phyloP scores from a whole-genome alignment of 441 rosid genomes.

The Pelargonium australe region DNA sequence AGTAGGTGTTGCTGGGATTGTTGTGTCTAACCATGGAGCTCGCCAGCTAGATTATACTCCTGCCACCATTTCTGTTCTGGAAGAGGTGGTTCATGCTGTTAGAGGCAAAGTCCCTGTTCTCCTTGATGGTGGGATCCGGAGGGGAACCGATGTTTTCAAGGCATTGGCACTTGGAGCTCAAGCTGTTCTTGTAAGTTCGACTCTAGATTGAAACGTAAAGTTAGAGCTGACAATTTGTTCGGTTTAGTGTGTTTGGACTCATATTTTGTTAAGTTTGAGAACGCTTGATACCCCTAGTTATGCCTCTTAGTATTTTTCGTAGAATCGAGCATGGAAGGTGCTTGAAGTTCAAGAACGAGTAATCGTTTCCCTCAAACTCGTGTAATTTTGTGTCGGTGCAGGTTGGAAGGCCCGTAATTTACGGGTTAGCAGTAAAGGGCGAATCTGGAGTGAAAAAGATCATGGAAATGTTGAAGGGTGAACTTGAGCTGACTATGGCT shows the following conservation, averaged over 20 bases:
- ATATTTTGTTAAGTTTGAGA: too few species aligned
- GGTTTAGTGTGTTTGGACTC: too few species aligned
- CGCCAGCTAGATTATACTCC: conserved; percentile 95
- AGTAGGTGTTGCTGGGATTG: conserved; percentile 79
- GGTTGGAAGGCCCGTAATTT: conserved; percentile 93
- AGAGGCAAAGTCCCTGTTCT: conserved; percentile 80
- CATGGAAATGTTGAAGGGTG: conserved; percentile 72
- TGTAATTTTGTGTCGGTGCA: conserved; percentile 17
- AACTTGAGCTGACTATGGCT: conserved; percentile 94
- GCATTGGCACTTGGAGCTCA: conserved; percentile 96
- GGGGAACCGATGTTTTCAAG: conserved; percentile 88
- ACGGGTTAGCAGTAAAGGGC: conserved; percentile 77
- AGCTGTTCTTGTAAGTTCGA: conserved; percentile 74
- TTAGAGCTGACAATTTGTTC: too few species aligned
- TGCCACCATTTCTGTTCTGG: conserved; percentile 78
- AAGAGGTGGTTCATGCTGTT: conserved; percentile 93
- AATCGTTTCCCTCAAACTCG: background rate
- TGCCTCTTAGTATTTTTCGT: too few species aligned
- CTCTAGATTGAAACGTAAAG: too few species aligned
- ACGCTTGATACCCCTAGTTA: too few species aligned
- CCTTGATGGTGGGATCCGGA: conserved; percentile 76
- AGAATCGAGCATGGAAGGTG: too few species aligned
- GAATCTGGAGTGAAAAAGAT: conserved; percentile 78
- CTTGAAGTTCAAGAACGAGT: too few species aligned
- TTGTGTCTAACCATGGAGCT: conserved; percentile 96